phyloP scores from a whole-genome alignment of 768 basidiomycete species.

The Pleurotus sapidus region DNA sequence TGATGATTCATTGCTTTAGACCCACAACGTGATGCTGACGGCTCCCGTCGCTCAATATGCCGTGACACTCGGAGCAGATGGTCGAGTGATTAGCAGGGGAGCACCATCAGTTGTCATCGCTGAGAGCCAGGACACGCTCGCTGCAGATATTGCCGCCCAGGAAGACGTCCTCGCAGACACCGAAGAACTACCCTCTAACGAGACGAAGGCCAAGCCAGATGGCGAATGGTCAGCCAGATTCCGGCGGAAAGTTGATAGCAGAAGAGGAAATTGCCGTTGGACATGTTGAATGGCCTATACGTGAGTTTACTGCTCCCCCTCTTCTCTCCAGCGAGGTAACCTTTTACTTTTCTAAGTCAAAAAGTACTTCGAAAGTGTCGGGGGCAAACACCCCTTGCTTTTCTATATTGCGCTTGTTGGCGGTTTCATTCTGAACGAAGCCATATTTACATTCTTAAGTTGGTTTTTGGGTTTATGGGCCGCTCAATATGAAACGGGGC shows the following conservation, averaged over 20 bases:
- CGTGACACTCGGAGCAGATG: conserved; percentile 53
- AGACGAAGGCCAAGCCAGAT: conserved; percentile 24
- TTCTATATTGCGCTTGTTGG: conserved; percentile 28
- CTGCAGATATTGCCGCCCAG: conserved; percentile 24
- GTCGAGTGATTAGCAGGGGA: conserved; percentile 47
- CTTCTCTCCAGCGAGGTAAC: conserved; percentile 15
- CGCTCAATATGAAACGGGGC: conserved; percentile 36
- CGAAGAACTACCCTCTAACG: conserved; percentile 18
- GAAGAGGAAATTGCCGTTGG: conserved; percentile 64
- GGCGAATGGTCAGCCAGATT: conserved; percentile 21
- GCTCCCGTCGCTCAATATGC: conserved; percentile 53
- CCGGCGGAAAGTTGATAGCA: conserved; percentile 46
- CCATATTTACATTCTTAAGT: conserved; percentile 26
- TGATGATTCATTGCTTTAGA: conserved; percentile 21
- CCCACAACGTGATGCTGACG: conserved; percentile 51
- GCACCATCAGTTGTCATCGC: conserved; percentile 46
- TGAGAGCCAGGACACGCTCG: conserved; percentile 30
- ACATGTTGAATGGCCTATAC: conserved; percentile 50
- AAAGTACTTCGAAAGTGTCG: conserved; percentile 34
- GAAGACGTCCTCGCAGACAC: conserved; percentile 23
- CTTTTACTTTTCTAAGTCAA: conserved; percentile 21
- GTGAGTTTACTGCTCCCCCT: conserved; percentile 19
- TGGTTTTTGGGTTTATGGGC: conserved; percentile 48
- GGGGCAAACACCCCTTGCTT: conserved; percentile 28
- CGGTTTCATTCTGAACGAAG: conserved; percentile 20